Evolutionary conservation across 495 filamentous ascomycete species (phyloP).

Genomic region (Aspergillus nanangensis): DNA sequence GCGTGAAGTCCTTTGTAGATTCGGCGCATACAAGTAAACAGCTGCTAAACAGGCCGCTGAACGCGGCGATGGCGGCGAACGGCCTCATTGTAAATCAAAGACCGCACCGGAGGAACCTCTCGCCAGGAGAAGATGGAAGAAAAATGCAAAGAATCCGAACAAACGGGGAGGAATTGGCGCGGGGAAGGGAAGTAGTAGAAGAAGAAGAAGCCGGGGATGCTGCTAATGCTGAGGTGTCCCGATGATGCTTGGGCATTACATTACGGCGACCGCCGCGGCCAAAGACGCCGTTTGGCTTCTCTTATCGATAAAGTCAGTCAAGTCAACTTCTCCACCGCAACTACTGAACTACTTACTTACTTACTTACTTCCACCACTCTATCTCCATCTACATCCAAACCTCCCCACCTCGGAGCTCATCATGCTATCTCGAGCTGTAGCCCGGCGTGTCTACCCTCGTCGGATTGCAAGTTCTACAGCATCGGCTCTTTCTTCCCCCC

Average conservation of each 20-base stretch:
- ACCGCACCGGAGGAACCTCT: conserved; percentile 29
- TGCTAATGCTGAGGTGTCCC: too few species aligned
- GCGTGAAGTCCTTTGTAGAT: conserved; percentile 19
- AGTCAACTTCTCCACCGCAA: too few species aligned
- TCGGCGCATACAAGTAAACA: conserved; percentile 34
- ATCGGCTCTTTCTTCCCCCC: conserved; percentile 11
- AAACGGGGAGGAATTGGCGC: conserved; percentile 14
- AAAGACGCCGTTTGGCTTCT: too few species aligned
- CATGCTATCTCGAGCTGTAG: conserved; percentile 29
- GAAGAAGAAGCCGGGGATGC: neutral
- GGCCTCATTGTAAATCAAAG: conserved; percentile 37
- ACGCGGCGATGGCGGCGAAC: conserved; percentile 34
- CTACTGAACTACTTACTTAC: too few species aligned
- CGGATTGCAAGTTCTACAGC: too few species aligned
- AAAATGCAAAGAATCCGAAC: conserved; percentile 12
- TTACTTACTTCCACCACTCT: too few species aligned
- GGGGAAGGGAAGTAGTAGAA: neutral
- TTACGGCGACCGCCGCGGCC: too few species aligned
- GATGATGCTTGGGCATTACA: too few species aligned
- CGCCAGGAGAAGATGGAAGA: conserved; percentile 18
- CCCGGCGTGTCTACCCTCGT: conserved; percentile 15
- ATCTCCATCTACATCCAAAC: too few species aligned
- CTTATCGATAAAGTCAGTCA: too few species aligned
- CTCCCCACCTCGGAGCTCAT: conserved; percentile 4
- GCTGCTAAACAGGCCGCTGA: conserved; percentile 35